Evolutionary conservation across 257 asterid species (phyloP), one percentile per base, ranked within the genome.

Genomic region (Nyctanthes arbortristis): DNA sequence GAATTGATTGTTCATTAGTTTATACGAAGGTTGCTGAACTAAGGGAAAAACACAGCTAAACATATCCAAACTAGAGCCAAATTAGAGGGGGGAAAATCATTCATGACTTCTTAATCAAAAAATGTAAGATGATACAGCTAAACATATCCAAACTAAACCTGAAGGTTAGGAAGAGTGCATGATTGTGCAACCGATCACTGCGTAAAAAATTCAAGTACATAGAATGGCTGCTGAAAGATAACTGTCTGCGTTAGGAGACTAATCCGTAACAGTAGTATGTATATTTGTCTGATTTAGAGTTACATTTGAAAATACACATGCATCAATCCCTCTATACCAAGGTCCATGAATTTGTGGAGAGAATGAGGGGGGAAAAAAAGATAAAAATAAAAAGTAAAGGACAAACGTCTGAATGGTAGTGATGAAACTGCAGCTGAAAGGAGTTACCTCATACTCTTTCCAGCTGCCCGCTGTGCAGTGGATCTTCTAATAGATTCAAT

Each of bases 401-500:
- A 43, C 14, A 4, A 16, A 43, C 2, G 8, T 1, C 22, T 43
- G n/a, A 43, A 43, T 43, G 54, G 54, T 22, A 43, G 54, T 14
- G 54, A 43, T 43, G 54, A 16, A 43, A 43, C 54, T 8, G 5
- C 54, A 43, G 54, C 54, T 43, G 54, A 43, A 3, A 13, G 14
- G 54, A 43, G 22, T 80, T 57, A 85, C 87, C 81, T 67, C 7
- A 64, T 55, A 66, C n/a, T 79, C 70, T 72, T 85, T 57, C 79
- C 85, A 8, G 84, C 45, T 52, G 59, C 59, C 36, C 73, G 73
- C 73, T 84, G 88, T 1, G 81, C 86, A 11, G 99, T 78, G 12
- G 96, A 79, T 79, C 78, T 89, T 79, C 96, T 81, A 73, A 93
- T 89, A 0, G 96, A 84, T 59, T 91, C 92, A 18, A 87, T 87